Evolutionary conservation across 495 filamentous ascomycete species (phyloP).

Genomic region (Tuber brumale): DNA sequence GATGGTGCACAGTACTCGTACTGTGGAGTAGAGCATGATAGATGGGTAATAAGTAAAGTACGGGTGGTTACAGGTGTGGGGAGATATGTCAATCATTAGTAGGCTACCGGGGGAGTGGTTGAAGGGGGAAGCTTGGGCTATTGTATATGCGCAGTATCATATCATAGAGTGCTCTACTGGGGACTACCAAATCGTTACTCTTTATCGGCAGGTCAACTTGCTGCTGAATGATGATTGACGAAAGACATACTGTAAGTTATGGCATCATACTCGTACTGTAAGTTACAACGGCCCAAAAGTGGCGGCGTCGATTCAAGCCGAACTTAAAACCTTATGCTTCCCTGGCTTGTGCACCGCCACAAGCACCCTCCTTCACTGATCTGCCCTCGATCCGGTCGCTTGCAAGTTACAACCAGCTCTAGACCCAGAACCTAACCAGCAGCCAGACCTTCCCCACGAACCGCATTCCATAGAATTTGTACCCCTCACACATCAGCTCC

Average conservation of each 20-base stretch:
- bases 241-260: neutral
- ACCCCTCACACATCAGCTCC: conserved; percentile 3
- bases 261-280: neutral
- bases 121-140: neutral
- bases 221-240: neutral
- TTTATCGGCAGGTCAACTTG: neutral
- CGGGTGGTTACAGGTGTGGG: neutral
- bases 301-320: neutral
- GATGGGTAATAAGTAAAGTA: neutral
- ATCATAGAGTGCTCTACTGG: neutral
- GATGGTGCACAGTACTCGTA: neutral
- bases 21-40: neutral
- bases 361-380: neutral
- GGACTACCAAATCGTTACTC: neutral
- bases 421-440: neutral
- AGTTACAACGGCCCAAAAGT: neutral
- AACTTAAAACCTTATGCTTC: neutral
- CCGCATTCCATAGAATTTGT: conserved; percentile 2
- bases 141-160: too few relatives aligned
- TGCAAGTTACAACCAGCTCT: neutral
- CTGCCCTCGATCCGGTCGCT: conserved; percentile 3
- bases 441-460: neutral
- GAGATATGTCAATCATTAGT: conserved; percentile 2
- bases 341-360: neutral
- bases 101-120: conserved; percentile 1